Conservation (phyloP, 2,329 filamentous ascomycete genomes). For the Tolypocladium sp. region DNA sequence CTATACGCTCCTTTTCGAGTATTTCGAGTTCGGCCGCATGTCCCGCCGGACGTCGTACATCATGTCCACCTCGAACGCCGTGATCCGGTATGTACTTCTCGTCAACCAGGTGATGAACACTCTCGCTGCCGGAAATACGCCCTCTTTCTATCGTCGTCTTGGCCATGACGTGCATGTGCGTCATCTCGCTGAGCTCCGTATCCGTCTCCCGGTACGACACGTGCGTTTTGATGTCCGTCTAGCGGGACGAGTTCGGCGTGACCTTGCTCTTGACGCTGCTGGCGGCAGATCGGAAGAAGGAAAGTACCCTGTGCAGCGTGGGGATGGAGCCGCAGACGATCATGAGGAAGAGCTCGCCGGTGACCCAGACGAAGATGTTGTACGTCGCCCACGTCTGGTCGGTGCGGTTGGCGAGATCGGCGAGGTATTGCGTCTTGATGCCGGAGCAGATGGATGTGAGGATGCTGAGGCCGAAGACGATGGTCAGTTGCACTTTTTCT, state of each 20-base stretch:
- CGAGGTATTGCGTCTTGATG: conserved; percentile 13
- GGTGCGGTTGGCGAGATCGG: conserved; percentile 9
- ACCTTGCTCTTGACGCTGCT: conserved; percentile 1
- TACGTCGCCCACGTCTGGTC: conserved; percentile 13
- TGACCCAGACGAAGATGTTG: conserved; percentile 12
- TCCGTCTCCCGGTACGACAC: background rate
- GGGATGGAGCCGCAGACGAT: conserved; percentile 12
- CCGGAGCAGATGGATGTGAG: conserved; percentile 13
- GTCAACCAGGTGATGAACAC: conserved; percentile 5
- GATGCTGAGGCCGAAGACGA: conserved; percentile 13
- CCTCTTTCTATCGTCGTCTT: conserved; percentile 8
- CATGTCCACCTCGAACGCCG: conserved; percentile 7
- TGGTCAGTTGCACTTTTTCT: conserved; percentile 59
- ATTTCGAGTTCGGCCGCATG: conserved; percentile 5
- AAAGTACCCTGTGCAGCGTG: conserved; percentile 8
- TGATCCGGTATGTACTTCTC: conserved; percentile 1
- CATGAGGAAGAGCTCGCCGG: conserved; percentile 13
- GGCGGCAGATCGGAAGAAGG: conserved; percentile 3
- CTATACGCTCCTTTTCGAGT: background rate
- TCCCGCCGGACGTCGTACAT: conserved; percentile 8
- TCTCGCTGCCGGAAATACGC: background rate
- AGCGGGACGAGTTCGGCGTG: background rate
- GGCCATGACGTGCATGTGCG: conserved; percentile 7
- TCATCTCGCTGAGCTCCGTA: conserved; percentile 4
- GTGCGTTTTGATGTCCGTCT: background rate